These are phyloP conservation scores for Pulveroboletus frians DNA, from an alignment of 768 basidiomycete genomes.

Conservation along the genomic window DNA sequence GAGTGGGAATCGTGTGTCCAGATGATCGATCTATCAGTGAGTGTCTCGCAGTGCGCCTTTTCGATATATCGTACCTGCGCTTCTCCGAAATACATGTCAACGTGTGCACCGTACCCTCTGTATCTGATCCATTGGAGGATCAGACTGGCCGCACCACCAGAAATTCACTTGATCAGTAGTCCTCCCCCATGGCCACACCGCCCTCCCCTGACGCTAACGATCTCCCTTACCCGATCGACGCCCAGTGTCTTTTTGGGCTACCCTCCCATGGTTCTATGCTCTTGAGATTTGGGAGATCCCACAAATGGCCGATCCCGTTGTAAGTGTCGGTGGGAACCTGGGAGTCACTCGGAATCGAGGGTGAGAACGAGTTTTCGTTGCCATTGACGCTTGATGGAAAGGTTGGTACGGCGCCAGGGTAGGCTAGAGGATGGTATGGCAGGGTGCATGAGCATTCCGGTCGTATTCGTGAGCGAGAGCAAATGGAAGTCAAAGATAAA, in stretches of 20 bases:
- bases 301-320: slow-evolving; percentile 71
- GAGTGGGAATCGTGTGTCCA: too few species aligned
- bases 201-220: slow-evolving; percentile 54
- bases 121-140: too few species aligned
- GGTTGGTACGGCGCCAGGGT: background rate
- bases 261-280: slow-evolving; percentile 58
- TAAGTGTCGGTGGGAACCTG: slow-evolving; percentile 72
- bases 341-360: slow-evolving; percentile 17
- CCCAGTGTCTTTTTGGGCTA: slow-evolving; percentile 46
- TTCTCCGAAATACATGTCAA: too few species aligned
- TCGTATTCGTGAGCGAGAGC: background rate
- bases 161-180: slow-evolving; percentile 3
- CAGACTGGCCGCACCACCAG: background rate
- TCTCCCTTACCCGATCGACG: slow-evolving; percentile 52
- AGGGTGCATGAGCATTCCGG: background rate
- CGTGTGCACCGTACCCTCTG: too few species aligned
- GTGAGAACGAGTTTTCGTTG: background rate
- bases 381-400: background rate
- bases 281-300: slow-evolving; percentile 72
- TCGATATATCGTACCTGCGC: too few species aligned
- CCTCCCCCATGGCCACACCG: slow-evolving; percentile 47
- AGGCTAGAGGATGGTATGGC: background rate
- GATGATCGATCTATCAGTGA: too few species aligned
- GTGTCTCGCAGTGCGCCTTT: too few species aligned
- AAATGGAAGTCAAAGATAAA: background rate